Percentiles rank a stretch among this genome's conserved stretches.
Conservation (phyloP, 1,284 basidiomycete genomes). For the Apiotrichum brassicae region DNA sequence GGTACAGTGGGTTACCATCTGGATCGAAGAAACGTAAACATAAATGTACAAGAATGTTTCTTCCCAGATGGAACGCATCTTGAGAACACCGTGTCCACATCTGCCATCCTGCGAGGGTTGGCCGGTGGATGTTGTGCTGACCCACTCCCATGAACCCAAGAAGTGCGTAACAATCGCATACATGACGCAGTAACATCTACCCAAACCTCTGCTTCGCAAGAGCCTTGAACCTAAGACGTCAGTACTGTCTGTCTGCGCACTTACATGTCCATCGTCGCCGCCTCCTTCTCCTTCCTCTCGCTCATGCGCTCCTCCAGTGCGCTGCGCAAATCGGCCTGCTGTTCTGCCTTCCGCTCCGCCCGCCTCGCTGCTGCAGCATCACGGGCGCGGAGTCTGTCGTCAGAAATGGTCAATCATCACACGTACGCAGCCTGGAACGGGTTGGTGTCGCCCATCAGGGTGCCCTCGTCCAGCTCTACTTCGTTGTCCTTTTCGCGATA, state of each 20-base stretch:
- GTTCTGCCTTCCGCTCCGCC: slow-evolving; percentile 30
- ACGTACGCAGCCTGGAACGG: slow-evolving; percentile 44
- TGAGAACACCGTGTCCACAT: no score
- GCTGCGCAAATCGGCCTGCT: slow-evolving; percentile 28
- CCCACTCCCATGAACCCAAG: no score
- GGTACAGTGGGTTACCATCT: no score
- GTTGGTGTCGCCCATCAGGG: slow-evolving; percentile 38
- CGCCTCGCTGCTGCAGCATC: slow-evolving; percentile 33
- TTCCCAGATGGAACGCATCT: no score
- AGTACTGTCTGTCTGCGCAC: slow-evolving; percentile 5
- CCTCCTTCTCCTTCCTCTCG: slow-evolving; percentile 39
- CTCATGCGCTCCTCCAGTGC: slow-evolving; percentile 36
- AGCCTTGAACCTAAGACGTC: slow-evolving; percentile 30
- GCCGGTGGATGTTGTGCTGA: no score
- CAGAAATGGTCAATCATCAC: slow-evolving; percentile 23
- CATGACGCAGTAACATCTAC: no score
- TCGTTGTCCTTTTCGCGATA: slow-evolving; percentile 41
- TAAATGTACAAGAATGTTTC: no score
- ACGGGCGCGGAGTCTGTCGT: slow-evolving; percentile 31
- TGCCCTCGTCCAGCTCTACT: slow-evolving; percentile 42
- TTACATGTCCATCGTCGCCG: slow-evolving; percentile 45
- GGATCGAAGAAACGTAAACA: no score
- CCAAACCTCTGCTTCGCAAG: slow-evolving; percentile 41
- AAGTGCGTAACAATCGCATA: no score
- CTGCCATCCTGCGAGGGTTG: no score